These are phyloP conservation scores for Parmelia sp. DNA, from an alignment of 495 filamentous ascomycete genomes.

Conservation along the genomic window DNA sequence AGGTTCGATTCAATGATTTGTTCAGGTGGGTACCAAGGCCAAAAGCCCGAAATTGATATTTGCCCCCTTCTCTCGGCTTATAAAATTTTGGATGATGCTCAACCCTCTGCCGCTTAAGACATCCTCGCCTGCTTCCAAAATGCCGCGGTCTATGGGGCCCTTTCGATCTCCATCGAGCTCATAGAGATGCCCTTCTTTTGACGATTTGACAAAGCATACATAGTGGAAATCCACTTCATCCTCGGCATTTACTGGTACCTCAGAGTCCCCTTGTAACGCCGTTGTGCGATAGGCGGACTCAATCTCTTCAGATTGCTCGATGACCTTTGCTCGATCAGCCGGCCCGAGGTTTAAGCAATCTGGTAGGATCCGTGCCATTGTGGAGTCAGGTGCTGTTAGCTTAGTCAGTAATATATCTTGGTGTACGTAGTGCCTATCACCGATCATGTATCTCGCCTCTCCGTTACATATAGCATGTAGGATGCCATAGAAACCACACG, in stretches of 20 bases:
- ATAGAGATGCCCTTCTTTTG: background rate
- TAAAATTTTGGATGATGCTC: too few species aligned
- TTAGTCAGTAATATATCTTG: background rate
- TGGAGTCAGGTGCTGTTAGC: background rate
- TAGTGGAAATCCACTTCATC: slow-evolving; percentile 11
- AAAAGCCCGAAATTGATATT: too few species aligned
- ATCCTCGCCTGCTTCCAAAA: too few species aligned
- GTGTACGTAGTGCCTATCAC: background rate
- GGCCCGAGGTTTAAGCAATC: background rate
- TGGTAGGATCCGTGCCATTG: background rate
- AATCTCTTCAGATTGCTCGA: slow-evolving; percentile 3
- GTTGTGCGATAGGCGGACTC: slow-evolving; percentile 4
- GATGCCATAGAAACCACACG: slow-evolving; percentile 33
- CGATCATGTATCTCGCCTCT: background rate
- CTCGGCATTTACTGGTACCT: slow-evolving; percentile 8
- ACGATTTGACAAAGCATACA: slow-evolving; percentile 16
- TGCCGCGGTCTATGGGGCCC: too few species aligned
- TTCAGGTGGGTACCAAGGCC: too few species aligned
- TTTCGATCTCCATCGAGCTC: background rate
- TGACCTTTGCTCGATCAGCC: background rate
- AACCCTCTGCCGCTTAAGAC: too few species aligned
- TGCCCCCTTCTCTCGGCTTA: too few species aligned
- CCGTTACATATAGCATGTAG: slow-evolving; percentile 31
- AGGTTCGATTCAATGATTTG: too few species aligned
- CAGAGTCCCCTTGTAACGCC: slow-evolving; percentile 10